phyloP scores from a whole-genome alignment of 495 filamentous ascomycete species.

The Neurospora discreta region DNA sequence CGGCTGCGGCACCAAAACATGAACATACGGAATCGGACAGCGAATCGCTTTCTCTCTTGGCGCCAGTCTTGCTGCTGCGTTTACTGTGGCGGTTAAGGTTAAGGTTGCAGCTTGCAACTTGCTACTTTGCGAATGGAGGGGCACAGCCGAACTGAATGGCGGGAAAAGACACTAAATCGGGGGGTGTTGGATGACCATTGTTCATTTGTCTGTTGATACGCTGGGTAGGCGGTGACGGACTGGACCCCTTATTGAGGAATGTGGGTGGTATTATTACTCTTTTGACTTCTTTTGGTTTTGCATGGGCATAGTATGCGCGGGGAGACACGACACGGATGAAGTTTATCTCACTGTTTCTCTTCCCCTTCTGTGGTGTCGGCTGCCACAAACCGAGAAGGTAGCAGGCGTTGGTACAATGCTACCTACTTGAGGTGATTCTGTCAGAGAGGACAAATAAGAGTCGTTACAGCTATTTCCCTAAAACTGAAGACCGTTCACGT shows the following conservation, averaged over 20 bases:
- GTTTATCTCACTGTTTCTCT: not conserved
- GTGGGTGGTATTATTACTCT: not conserved
- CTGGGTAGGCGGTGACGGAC: not conserved
- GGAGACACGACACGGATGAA: too few species aligned
- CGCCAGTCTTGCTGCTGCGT: not conserved
- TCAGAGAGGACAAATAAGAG: not conserved
- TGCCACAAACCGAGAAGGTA: not conserved
- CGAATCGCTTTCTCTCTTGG: not conserved
- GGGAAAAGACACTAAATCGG: not conserved
- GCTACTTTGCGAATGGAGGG: not conserved
- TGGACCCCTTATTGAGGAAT: not conserved
- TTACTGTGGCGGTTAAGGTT: not conserved
- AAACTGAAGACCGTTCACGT: not conserved
- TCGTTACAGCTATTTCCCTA: not conserved
- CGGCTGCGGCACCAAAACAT: not conserved
- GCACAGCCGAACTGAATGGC: not conserved
- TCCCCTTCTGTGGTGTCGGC: not conserved
- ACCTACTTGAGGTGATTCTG: not conserved
- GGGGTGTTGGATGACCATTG: not conserved
- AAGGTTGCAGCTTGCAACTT: not conserved
- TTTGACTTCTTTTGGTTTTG: not conserved
- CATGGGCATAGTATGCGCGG: not conserved
- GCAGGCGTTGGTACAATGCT: not conserved
- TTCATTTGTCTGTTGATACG: not conserved
- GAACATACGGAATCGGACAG: not conserved